phyloP scores from a whole-genome alignment of 2,329 filamentous ascomycete species.

The Pestalotiopsis sp. region DNA sequence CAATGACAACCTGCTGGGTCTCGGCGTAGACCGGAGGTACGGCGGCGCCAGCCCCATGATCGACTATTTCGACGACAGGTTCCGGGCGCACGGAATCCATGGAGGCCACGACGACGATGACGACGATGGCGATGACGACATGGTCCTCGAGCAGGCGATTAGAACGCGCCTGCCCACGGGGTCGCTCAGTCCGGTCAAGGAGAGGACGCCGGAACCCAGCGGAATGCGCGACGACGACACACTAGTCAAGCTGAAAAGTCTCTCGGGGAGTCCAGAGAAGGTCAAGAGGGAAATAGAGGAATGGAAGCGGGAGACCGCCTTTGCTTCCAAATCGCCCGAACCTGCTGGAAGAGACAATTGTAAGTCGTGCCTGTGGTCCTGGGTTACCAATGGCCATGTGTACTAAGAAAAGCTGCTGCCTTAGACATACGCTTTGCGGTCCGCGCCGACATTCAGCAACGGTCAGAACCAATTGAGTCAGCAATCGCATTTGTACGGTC shows the following conservation, averaged over 20 bases:
- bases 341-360: conserved; percentile 49
- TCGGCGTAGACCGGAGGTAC: conserved; percentile 37
- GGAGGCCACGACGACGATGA: conserved; percentile 33
- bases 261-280: conserved; percentile 28
- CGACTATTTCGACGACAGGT: conserved; percentile 16
- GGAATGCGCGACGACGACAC: conserved; percentile 33
- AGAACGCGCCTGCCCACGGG: conserved; percentile 58
- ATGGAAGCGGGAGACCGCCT: conserved; percentile 26
- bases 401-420: conserved; percentile 19
- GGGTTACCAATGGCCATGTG: conserved; percentile 1
- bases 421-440: conserved; percentile 87
- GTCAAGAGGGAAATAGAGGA: conserved; percentile 21
- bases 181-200: conserved; percentile 58
- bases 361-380: conserved; percentile 33
- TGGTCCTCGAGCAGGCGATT: conserved; percentile 53
- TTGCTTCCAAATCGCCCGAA: conserved; percentile 31
- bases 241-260: conserved; percentile 39
- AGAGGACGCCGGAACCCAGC: conserved; percentile 47
- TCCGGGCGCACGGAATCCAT: conserved; percentile 29
- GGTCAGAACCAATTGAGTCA: conserved; percentile 81
- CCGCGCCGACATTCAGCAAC: conserved; percentile 85
- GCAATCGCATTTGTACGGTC: conserved; percentile 65
- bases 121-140: conserved; percentile 40
- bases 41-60: conserved; percentile 18
- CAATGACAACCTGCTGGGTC: conserved; percentile 55